A percentile compares a stretch with the other conserved stretches of the same genome.
Conservation (phyloP, 1,139 yeast genomes). For the Protomyces inundatus region DNA sequence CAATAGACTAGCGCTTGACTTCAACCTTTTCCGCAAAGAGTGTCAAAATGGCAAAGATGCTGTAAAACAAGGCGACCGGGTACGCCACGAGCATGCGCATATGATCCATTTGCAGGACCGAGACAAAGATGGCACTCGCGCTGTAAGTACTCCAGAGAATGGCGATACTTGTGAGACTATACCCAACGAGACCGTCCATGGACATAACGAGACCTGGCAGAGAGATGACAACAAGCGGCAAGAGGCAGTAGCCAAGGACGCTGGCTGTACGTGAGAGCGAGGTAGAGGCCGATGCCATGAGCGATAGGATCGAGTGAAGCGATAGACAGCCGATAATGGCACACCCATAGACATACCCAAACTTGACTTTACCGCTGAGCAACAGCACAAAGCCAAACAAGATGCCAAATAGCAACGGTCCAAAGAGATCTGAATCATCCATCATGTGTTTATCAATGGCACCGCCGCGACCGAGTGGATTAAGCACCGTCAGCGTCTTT, state of each 20-base stretch:
- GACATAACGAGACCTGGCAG: slow-evolving; percentile 65
- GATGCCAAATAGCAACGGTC: slow-evolving; percentile 85
- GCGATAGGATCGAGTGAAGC: slow-evolving; percentile 73
- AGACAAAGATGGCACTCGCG: slow-evolving; percentile 87
- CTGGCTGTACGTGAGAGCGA: slow-evolving; percentile 78
- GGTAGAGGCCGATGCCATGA: slow-evolving; percentile 62
- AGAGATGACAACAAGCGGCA: slow-evolving; percentile 80
- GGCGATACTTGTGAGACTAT: slow-evolving; percentile 59
- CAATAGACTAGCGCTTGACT: background rate
- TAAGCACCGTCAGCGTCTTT: slow-evolving; percentile 81
- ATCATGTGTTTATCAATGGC: slow-evolving; percentile 63
- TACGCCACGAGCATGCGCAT: slow-evolving; percentile 90
- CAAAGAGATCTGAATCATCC: slow-evolving; percentile 90
- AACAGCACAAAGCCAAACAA: slow-evolving; percentile 74
- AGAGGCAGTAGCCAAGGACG: slow-evolving; percentile 85
- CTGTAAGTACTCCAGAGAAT: slow-evolving; percentile 94
- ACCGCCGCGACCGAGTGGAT: slow-evolving; percentile 49
- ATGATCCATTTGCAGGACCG: slow-evolving; percentile 73
- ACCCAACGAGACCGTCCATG: slow-evolving; percentile 61
- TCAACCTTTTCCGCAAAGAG: slow-evolving; percentile 46
- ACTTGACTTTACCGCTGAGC: slow-evolving; percentile 79
- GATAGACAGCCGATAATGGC: slow-evolving; percentile 87
- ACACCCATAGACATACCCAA: slow-evolving; percentile 94
- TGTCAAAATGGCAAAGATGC: slow-evolving; percentile 94
- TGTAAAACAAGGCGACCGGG: slow-evolving; percentile 85